Evolutionary conservation across 108 stramenopile species (phyloP), one percentile per base, ranked within the genome.

Genomic region (Conticribra weissflogii): DNA sequence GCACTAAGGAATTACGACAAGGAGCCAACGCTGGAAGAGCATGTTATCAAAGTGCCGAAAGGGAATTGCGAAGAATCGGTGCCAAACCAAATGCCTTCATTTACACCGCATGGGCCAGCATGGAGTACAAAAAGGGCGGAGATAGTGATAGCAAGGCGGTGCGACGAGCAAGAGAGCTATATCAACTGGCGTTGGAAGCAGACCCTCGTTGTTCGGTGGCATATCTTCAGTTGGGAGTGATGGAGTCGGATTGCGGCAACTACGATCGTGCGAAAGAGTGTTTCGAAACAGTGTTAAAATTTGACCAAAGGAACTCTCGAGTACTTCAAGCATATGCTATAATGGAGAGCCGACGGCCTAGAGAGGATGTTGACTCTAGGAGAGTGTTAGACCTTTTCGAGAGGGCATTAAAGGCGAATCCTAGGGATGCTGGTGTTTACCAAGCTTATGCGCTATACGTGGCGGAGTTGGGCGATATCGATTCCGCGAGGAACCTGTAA

Each of bases 361-460:
- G 51, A 49, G 83, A 88, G 25, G 81, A 87, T 0, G 85, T 86
- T 1, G 78, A 85, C 54, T 85, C 85, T 30, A 81, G 91, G 48
- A 90, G 80, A 62, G 91, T 86, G 0, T 82, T 96, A 68, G 94
- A 83, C 18, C 62, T 96, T 56, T 93, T 96, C 78, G 94, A 96
- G 66, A 82, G 85, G 47, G 94, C 94, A 8, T 63, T 96, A 28
- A 85, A 87, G 58, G 88, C 72, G 3, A 93, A 96, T 56, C 80
- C 85, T 2, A 67, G 91, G 36, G 94, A 96, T 78, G 94, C 89
- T 18, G 91, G 89, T 59, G 91, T 87, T 7, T 78, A 90, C 32
- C 94, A 96, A 64, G 88, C 94, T 1, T 96, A 96, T 70, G 94
- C 87, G 4, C 72, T 96, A 59, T 96, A 84, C 71, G 91, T 92